phyloP scores from a whole-genome alignment of 1,284 basidiomycete genomes.

The Cryptococcus maquisensis region DNA sequence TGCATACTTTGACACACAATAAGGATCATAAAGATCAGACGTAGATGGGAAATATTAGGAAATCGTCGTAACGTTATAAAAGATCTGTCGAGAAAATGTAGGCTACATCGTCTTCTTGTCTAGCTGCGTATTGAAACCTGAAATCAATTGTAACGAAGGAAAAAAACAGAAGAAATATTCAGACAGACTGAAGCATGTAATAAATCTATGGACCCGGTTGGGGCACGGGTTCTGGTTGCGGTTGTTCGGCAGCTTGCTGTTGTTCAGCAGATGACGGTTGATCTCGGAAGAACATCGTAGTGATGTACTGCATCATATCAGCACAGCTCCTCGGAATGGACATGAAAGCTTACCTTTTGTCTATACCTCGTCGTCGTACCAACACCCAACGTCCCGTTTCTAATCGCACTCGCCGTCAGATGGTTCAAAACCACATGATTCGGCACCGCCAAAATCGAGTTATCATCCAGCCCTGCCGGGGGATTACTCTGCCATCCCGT shows the following conservation, averaged over 20 bases:
- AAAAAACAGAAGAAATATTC: neutral
- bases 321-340: neutral
- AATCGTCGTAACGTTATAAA: too few species aligned
- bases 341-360: slow-evolving; percentile 66
- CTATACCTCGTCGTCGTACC: slow-evolving; percentile 89
- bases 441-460: slow-evolving; percentile 86
- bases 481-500: slow-evolving; percentile 28
- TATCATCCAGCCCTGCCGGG: slow-evolving; percentile 65
- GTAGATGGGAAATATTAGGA: too few species aligned
- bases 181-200: neutral
- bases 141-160: neutral
- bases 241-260: neutral
- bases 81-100: too few species aligned
- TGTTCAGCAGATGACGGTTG: neutral
- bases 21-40: too few species aligned
- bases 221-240: too few species aligned
- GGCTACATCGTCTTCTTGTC: too few species aligned
- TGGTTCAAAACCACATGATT: slow-evolving; percentile 95
- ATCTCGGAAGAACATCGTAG: slow-evolving; percentile 58
- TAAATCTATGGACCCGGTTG: neutral
- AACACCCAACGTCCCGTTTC: slow-evolving; percentile 88
- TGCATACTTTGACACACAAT: too few species aligned
- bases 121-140: too few species aligned
- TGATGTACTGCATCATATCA: slow-evolving; percentile 55
- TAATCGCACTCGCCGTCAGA: slow-evolving; percentile 90